Percentiles rank a stretch among this genome's conserved stretches.
These are phyloP conservation scores for Fusarium annulatum DNA, from an alignment of 2,329 filamentous ascomycete species.

Conservation along the genomic window DNA sequence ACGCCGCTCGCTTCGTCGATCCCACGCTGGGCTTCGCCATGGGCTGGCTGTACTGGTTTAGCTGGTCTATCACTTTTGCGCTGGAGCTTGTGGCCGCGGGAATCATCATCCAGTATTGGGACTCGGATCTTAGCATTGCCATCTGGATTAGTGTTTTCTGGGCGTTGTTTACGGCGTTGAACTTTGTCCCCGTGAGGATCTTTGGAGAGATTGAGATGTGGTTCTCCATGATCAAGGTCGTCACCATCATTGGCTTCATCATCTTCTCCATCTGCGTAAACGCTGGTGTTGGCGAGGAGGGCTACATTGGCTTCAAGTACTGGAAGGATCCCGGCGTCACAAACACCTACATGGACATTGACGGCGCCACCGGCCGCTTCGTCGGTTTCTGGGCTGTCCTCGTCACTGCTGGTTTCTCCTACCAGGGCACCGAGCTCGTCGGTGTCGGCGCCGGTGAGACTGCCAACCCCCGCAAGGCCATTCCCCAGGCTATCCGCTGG, in stretches of 20 bases:
- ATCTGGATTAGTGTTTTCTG: slow-evolving; percentile 82
- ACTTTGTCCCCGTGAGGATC: slow-evolving; percentile 76
- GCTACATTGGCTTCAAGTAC: slow-evolving; percentile 79
- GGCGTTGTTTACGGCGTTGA: slow-evolving; percentile 74
- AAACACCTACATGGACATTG: slow-evolving; percentile 65
- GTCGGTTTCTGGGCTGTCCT: slow-evolving; percentile 77
- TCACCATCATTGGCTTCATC: slow-evolving; percentile 79
- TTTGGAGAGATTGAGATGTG: slow-evolving; percentile 85
- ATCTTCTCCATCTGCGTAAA: slow-evolving; percentile 82
- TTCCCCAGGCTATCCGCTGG: slow-evolving; percentile 78
- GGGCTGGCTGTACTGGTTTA: slow-evolving; percentile 88
- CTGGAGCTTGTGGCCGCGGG: slow-evolving; percentile 79
- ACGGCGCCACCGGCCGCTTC: slow-evolving; percentile 68
- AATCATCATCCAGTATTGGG: slow-evolving; percentile 82
- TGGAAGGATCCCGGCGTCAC: slow-evolving; percentile 78
- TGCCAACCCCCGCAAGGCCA: slow-evolving; percentile 75
- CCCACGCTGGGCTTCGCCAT: slow-evolving; percentile 79
- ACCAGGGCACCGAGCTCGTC: slow-evolving; percentile 79
- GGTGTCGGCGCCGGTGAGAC: slow-evolving; percentile 84
- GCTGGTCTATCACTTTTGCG: slow-evolving; percentile 78
- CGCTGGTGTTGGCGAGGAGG: slow-evolving; percentile 74
- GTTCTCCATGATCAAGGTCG: slow-evolving; percentile 80
- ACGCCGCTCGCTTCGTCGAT: slow-evolving; percentile 80
- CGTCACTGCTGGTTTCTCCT: slow-evolving; percentile 76
- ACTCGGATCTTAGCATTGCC: slow-evolving; percentile 68